Conservation (phyloP, 1,284 basidiomycete genomes). For the Sphaerobolus stellatus region DNA sequence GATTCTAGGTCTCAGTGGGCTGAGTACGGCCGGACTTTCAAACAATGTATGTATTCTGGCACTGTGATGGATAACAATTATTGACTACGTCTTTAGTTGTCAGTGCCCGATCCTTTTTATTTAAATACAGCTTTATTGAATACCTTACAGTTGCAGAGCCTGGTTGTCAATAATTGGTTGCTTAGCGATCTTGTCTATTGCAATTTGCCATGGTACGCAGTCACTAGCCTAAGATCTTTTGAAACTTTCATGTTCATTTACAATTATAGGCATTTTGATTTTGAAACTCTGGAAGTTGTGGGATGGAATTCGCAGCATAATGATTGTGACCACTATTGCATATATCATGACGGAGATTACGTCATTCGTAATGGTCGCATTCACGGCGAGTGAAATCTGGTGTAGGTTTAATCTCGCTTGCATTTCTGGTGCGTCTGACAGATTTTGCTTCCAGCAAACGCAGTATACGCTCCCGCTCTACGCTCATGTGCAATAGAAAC, state of each 20-base stretch:
- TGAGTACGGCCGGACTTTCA: background rate
- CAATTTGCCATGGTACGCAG: background rate
- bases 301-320: background rate
- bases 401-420: no score
- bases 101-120: background rate
- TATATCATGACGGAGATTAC: background rate
- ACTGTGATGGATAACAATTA: no score
- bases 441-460: no score
- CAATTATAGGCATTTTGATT: background rate
- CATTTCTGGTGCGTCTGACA: no score
- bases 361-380: background rate
- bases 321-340: background rate
- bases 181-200: background rate
- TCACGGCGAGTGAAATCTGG: background rate
- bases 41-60: background rate
- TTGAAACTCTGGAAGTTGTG: slow-evolving; percentile 1
- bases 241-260: no score
- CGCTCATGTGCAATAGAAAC: no score
- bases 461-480: no score
- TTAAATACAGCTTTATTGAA: background rate
- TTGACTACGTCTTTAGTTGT: no score
- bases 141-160: background rate
- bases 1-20: background rate
- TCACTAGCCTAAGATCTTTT: no score
- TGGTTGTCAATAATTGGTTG: background rate